These are phyloP conservation scores for Pythium dissimile DNA, from an alignment of 352 stramenopile species.

Conservation along the genomic window DNA sequence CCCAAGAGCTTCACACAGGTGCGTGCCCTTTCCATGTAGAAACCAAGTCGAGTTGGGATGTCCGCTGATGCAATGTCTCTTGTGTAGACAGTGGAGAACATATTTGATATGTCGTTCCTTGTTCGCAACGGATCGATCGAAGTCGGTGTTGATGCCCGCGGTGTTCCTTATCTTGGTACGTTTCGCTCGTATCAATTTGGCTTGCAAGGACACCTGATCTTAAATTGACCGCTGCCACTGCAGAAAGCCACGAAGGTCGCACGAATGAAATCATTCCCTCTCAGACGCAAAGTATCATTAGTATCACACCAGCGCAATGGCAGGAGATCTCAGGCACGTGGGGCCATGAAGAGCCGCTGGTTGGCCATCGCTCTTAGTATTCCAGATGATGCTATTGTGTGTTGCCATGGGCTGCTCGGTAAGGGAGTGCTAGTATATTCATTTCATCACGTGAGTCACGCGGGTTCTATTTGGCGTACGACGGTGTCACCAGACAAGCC, in stretches of 20 bases:
- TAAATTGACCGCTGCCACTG: background rate
- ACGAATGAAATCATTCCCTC: constrained; percentile 41
- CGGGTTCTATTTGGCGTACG: too few relatives aligned
- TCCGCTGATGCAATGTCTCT: background rate
- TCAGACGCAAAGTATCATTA: constrained; percentile 79
- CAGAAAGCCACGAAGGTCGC: constrained; percentile 66
- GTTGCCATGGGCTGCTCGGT: too few relatives aligned
- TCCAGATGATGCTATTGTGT: too few relatives aligned
- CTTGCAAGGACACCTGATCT: background rate
- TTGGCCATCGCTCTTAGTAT: constrained; percentile 50
- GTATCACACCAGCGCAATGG: constrained; percentile 72
- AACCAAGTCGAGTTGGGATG: background rate
- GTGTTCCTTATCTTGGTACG: constrained; percentile 64
- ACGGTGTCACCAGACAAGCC: constrained; percentile 3
- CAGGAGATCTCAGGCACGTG: constrained; percentile 44
- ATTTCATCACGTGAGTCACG: too few relatives aligned
- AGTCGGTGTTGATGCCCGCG: constrained; percentile 55
- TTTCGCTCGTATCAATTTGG: background rate
- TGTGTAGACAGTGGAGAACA: constrained; percentile 72
- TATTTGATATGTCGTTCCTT: constrained; percentile 84
- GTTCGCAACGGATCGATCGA: constrained; percentile 68
- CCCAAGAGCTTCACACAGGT: constrained; percentile 77
- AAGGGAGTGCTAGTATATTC: too few relatives aligned
- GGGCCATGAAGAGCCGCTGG: constrained; percentile 45
- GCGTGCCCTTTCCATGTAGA: background rate